Percentiles rank a stretch among this genome's conserved stretches.
These are phyloP conservation scores for Kwoniella europaea DNA, from an alignment of 768 basidiomycete genomes.

Conservation along the genomic window DNA sequence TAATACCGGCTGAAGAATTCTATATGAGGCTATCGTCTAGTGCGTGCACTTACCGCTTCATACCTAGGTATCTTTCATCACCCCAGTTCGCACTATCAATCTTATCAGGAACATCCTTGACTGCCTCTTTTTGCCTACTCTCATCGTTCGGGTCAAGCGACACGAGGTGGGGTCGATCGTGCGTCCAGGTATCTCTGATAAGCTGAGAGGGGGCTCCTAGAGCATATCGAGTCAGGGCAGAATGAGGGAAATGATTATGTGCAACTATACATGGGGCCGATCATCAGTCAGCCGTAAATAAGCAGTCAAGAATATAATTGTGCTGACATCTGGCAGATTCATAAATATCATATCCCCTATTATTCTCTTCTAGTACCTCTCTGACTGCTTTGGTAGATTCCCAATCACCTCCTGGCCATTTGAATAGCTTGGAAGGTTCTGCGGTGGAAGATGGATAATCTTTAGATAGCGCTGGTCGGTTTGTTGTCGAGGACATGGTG, in stretches of 20 bases:
- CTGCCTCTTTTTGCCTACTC: constrained; percentile 15
- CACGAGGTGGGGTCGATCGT: constrained; percentile 28
- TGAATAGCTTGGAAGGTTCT: constrained; percentile 32
- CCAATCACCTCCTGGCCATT: constrained; percentile 37
- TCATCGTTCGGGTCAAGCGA: constrained; percentile 28
- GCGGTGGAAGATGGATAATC: constrained; percentile 39
- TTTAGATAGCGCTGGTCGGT: constrained; percentile 12
- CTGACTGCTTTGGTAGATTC: constrained; percentile 33
- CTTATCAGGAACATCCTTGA: constrained; percentile 26
- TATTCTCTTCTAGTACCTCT: constrained; percentile 40
- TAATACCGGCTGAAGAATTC: background rate
- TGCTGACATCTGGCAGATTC: constrained; percentile 30
- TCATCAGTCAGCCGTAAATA: background rate
- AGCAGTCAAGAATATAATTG: background rate
- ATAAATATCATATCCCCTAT: constrained; percentile 45
- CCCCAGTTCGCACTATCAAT: constrained; percentile 42
- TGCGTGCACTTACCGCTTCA: constrained; percentile 42
- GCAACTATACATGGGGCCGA: constrained; percentile 6
- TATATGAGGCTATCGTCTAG: no score
- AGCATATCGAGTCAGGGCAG: constrained; percentile 43
- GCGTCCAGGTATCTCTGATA: constrained; percentile 35
- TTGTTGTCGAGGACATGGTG: background rate
- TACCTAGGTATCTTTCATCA: constrained; percentile 34
- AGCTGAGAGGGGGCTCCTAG: constrained; percentile 40
- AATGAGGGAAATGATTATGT: constrained; percentile 51